phyloP scores from a whole-genome alignment of 2,329 filamentous ascomycete genomes.

The Cryphonectria naterciae region DNA sequence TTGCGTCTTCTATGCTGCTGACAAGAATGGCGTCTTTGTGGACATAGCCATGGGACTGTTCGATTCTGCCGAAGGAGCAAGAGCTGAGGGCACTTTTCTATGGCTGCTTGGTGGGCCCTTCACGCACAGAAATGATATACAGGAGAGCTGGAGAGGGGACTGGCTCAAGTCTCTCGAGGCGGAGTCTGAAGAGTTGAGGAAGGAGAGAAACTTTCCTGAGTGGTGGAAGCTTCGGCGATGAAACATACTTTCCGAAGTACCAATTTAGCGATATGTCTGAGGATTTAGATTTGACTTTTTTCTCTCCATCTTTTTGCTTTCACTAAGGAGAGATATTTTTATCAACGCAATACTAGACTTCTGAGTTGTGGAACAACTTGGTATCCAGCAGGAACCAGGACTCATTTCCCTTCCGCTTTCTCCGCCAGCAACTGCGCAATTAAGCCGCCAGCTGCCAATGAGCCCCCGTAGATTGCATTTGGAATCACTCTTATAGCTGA shows the following conservation, averaged over 20 bases:
- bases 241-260: neutral
- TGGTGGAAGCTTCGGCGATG: slow-evolving; percentile 11
- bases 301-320: neutral
- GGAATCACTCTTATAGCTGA: slow-evolving; percentile 10
- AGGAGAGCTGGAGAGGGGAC: slow-evolving; percentile 46
- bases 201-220: slow-evolving; percentile 28
- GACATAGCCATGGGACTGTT: slow-evolving; percentile 52
- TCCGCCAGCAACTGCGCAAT: slow-evolving; percentile 22
- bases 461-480: slow-evolving; percentile 21
- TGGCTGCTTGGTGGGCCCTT: slow-evolving; percentile 47
- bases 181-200: slow-evolving; percentile 44
- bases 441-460: slow-evolving; percentile 19
- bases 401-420: neutral
- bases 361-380: neutral
- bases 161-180: slow-evolving; percentile 38
- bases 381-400: neutral
- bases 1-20: slow-evolving; percentile 48
- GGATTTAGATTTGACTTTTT: neutral
- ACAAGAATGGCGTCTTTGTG: slow-evolving; percentile 44
- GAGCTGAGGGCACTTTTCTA: slow-evolving; percentile 48
- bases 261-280: neutral
- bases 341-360: neutral
- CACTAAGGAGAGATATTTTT: neutral
- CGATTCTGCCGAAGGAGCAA: slow-evolving; percentile 47
- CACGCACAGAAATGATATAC: slow-evolving; percentile 39